Conservation (phyloP, 2,329 filamentous ascomycete genomes). For the Periglandula ipomoeae region DNA sequence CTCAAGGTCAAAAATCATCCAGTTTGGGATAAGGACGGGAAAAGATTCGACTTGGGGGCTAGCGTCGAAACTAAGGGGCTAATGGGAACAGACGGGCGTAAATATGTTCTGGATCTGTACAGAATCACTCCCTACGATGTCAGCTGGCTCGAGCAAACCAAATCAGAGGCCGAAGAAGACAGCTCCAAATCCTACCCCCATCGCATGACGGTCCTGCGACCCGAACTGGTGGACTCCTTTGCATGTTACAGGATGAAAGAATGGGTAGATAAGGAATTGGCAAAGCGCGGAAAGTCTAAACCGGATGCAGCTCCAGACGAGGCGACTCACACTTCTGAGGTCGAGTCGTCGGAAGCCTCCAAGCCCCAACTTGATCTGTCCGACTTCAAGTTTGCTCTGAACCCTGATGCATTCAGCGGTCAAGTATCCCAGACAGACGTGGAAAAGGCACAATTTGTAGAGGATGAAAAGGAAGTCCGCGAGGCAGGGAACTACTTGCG, state of each 20-base stretch:
- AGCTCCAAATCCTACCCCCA: conserved; percentile 65
- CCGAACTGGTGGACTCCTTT: conserved; percentile 82
- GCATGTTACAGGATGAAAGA: conserved; percentile 79
- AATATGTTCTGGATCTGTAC: conserved; percentile 96
- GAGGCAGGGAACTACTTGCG: conserved; percentile 72
- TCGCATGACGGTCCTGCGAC: conserved; percentile 86
- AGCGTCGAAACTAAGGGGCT: conserved; percentile 97
- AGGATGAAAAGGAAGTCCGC: conserved; percentile 83
- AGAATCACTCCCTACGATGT: conserved; percentile 89
- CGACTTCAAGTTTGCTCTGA: conserved; percentile 78
- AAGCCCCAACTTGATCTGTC: conserved; percentile 70
- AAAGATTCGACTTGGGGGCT: conserved; percentile 82
- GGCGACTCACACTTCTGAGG: conserved; percentile 25
- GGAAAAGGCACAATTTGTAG: conserved; percentile 73
- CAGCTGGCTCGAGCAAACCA: conserved; percentile 74
- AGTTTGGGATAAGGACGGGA: conserved; percentile 95
- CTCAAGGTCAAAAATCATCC: conserved; percentile 89
- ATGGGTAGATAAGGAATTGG: conserved; percentile 74
- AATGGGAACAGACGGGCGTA: conserved; percentile 91
- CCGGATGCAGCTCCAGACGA: conserved; percentile 26
- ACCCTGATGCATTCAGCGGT: conserved; percentile 92
- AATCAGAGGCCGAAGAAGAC: conserved; percentile 33
- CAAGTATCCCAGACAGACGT: conserved; percentile 83
- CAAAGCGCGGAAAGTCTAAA: conserved; percentile 40
- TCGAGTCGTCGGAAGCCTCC: conserved; percentile 24